phyloP scores from a whole-genome alignment of 2,329 filamentous ascomycete species.

The Teratosphaeriaceae sp. region DNA sequence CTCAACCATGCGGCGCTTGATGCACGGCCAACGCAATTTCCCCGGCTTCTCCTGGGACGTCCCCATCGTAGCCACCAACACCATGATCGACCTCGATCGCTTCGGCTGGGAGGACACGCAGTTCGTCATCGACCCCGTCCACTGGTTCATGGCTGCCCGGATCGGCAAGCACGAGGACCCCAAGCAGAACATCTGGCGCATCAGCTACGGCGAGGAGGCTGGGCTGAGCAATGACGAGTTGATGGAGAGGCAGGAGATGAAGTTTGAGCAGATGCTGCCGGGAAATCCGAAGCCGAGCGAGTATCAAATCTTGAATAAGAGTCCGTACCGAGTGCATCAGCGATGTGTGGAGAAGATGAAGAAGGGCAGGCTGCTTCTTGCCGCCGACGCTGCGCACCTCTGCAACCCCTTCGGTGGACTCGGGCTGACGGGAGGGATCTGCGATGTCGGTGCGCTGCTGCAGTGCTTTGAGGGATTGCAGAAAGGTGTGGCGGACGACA shows the following conservation, averaged over 20 bases:
- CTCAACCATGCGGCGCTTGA: conserved; percentile 39
- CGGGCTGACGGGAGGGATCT: conserved; percentile 15
- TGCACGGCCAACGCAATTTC: conserved; percentile 7
- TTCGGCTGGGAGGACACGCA: conserved; percentile 10
- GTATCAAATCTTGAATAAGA: conserved; percentile 28
- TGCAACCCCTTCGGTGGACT: conserved; percentile 13
- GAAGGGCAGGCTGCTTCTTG: conserved; percentile 23
- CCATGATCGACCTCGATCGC: conserved; percentile 6
- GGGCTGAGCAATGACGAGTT: conserved; percentile 9
- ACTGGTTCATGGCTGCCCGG: conserved; percentile 10
- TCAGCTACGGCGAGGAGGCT: conserved; percentile 9
- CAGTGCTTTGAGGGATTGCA: conserved; percentile 19
- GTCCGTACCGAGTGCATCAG: conserved; percentile 36
- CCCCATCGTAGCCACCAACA: conserved; percentile 14
- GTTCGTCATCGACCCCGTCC: conserved; percentile 13
- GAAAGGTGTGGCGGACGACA: conserved; percentile 17
- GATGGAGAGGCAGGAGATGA: conserved; percentile 8
- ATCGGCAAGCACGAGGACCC: conserved; percentile 5
- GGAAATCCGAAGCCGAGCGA: conserved; percentile 11
- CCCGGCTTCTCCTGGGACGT: conserved; percentile 12
- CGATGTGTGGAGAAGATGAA: conserved; percentile 24
- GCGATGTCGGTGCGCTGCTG: conserved; percentile 17
- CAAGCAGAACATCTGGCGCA: conserved; percentile 8
- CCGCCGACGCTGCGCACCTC: conserved; percentile 33
- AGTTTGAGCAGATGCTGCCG: conserved; percentile 15